Conservation (phyloP, 2,329 filamentous ascomycete genomes). For the Pestalotiopsis sp. region DNA sequence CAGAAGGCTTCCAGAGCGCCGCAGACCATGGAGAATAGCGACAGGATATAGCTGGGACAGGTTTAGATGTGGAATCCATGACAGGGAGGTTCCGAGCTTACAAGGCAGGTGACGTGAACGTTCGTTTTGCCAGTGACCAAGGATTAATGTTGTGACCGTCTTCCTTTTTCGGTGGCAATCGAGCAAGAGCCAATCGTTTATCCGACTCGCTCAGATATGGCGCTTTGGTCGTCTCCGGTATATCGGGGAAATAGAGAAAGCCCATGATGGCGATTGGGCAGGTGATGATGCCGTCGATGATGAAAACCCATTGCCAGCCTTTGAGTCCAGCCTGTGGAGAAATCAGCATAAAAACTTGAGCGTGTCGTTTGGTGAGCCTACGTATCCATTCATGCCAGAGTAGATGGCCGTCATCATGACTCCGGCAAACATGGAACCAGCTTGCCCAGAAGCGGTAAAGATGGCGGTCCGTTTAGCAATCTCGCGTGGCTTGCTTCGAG, state of each 20-base stretch:
- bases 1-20: conserved; percentile 35
- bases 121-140: conserved; percentile 29
- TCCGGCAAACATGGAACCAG: conserved; percentile 56
- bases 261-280: conserved; percentile 53
- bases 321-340: conserved; percentile 27
- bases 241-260: conserved; percentile 45
- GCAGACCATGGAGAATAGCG: conserved; percentile 37
- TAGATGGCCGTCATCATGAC: conserved; percentile 53
- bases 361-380: neutral
- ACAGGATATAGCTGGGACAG: conserved; percentile 39
- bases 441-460: conserved; percentile 54
- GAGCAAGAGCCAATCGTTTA: conserved; percentile 32
- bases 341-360: neutral
- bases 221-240: conserved; percentile 41
- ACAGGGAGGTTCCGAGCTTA: no score
- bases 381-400: conserved; percentile 39
- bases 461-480: conserved; percentile 55
- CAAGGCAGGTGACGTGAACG: conserved; percentile 28
- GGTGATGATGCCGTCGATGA: conserved; percentile 58
- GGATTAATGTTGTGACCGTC: conserved; percentile 37
- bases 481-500: conserved; percentile 43
- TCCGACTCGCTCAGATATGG: conserved; percentile 38
- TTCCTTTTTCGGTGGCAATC: conserved; percentile 32
- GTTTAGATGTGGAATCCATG: no score
- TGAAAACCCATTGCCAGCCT: conserved; percentile 55